phyloP scores from a whole-genome alignment of 108 stramenopile species.

The Stephanodiscus triporus region DNA sequence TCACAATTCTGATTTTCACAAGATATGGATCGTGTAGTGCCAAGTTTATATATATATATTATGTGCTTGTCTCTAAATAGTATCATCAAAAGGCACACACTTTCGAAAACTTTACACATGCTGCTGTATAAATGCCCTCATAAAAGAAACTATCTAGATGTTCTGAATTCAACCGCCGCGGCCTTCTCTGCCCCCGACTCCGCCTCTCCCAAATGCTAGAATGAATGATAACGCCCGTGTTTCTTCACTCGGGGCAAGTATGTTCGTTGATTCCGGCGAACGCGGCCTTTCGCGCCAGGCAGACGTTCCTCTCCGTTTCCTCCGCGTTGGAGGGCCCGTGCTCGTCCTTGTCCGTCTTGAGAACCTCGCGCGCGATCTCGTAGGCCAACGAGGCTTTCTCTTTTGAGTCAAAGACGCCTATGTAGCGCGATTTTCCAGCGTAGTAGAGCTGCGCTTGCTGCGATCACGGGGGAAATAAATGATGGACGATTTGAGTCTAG shows the following conservation, averaged over 20 bases:
- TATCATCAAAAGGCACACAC: not conserved
- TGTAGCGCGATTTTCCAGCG: constrained; percentile 71
- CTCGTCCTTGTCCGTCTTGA: constrained; percentile 43
- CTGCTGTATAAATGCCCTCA: no score
- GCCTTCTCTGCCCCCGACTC: not conserved
- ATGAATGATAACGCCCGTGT: not conserved
- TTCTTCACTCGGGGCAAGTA: not conserved
- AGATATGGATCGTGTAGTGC: not conserved
- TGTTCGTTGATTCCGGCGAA: constrained; percentile 81
- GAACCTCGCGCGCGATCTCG: constrained; percentile 66
- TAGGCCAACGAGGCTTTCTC: constrained; percentile 68
- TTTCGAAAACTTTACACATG: not conserved
- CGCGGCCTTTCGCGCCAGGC: constrained; percentile 80
- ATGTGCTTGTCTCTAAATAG: not conserved
- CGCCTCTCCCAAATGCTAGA: not conserved
- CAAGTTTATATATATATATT: not conserved
- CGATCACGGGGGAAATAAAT: not conserved
- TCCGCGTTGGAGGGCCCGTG: constrained; percentile 46
- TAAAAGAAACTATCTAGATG: not conserved
- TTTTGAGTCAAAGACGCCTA: constrained; percentile 69
- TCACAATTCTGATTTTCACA: no score
- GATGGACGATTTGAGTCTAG: not conserved
- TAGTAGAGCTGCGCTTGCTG: constrained; percentile 78
- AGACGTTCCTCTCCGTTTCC: constrained; percentile 72
- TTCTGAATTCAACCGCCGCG: not conserved